Evolutionary conservation across 2,329 filamentous ascomycete species (phyloP), one percentile per base, ranked within the genome.

Genomic region (Aspergillus sp.): DNA sequence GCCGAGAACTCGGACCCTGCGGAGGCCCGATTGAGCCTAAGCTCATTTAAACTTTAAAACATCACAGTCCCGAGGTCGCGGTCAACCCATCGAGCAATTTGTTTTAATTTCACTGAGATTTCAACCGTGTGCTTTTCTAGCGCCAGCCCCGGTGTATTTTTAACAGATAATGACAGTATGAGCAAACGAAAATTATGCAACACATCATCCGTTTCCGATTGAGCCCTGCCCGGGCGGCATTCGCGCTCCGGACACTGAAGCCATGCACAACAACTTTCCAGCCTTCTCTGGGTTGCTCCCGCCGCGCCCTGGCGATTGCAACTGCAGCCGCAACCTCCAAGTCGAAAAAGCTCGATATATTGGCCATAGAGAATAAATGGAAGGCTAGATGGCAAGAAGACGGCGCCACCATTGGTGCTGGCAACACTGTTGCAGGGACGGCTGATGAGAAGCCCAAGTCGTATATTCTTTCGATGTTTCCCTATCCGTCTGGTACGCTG

Each of bases 381-480:
- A 81, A 82, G 65, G 65, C 70, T 50, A 76, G 70, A 74, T 84
- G 82, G 82, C 70, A 69, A 52, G 48, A 53, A 11, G 63, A 69
- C 19, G 60, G 54, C 11, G 27, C 53, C 19, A n/a, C 50, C 21
- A 49, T 11, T 19, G 48, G 55, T 57, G 55, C 23, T 41, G 46
- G 45, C 14, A 14, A 53, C 11, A 50, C 50, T 6, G 9, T 11
- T 9, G 35, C 19, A 39, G 31, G 19, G 14, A 11, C 25, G 11
- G 51, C 25, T 39, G 65, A 65, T 21, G 53, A 62, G 31, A 73
- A 74, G 63, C 71, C 70, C 17, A 81, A 79, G 59, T 77, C 76
- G 27, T 96, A 93, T 72, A 85, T 96, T 61, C 80, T 96, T 54
- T 88, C 92, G 63, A 96, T 96, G 92, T 96, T 96, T 70, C 92